Evolutionary conservation across 225 moss, liverwort and hornwort genomes (phyloP), one percentile per base, ranked within the genome.

Genomic region (Bryoerythrophyllum caledonicum): DNA sequence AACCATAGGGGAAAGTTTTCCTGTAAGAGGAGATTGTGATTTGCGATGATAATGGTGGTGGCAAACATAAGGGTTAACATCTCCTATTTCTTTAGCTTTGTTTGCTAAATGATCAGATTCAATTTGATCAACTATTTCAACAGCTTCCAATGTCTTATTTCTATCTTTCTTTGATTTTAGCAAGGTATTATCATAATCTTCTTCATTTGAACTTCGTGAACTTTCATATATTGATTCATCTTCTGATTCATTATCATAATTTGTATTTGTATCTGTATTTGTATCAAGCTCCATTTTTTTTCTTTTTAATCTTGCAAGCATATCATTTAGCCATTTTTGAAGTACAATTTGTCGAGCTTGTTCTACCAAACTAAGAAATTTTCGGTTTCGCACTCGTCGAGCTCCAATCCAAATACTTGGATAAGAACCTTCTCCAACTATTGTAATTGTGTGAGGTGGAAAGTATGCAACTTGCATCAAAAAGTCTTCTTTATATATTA

Each of bases 361-460:
- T 26, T 91, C 82, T 10, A 96, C 82, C 53, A 84, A 85, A 10
- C 84, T 84, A 7, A 96, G 34, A 81, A 96, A 96, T 63, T 87
- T 79, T n/a, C 86, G 73, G 67, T 91, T 88, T 0, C 94, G 68
- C 0, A 96, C 76, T 32, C 96, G 89, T 19, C 83, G 83, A 66
- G 90, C 46, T 23, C 91, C 92, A 63, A 96, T 83, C 80, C 86
- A 88, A 70, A 96, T 77, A 68, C 87, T 91, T 59, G 96, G 96
- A 70, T 96, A 96, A 32, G 89, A 84, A 8, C 96, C 96, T 77
- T 96, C 96, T 57, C 94, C 89, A 57, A 75, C 49, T 21, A 92
- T 5, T 28, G 76, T 83, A 35, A 92, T 71, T 56, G 74, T 82
- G 1, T 90, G 79, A 19, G 96, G 91, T 62, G 81, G 77, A 86